Base-by-base conservation (phyloP, 139 green algal species). In the Chlamydomonas schloesseri region DNA sequence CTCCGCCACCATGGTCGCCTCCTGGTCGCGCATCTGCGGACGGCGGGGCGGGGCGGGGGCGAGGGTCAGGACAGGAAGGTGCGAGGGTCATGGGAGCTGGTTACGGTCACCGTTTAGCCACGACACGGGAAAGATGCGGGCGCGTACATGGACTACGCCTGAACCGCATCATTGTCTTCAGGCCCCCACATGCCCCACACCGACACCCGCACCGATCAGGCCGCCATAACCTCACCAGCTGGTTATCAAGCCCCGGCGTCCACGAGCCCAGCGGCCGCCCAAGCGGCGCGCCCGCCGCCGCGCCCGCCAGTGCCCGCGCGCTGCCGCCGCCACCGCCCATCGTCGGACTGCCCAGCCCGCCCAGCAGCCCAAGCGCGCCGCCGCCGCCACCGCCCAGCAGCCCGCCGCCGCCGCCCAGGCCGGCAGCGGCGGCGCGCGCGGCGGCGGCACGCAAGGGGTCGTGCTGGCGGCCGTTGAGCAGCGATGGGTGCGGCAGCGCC, bases 381-480 rank as follows among this genome's bases (percentile, higher is more conserved):
- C 55, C 60, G 55, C n/a, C 33, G 37, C 64, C 31, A 46, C 29
- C 8, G n/a, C 71, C 24, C 37, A 21, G 21, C 71, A 31, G 13
- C 28, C 31, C 31, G 31, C n/a, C 1, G 31, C n/a, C 1, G 28
- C 37, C 29, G 53, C 47, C 37, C 79, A 46, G 3, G 50, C 71
- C 68, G 47, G 77, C n/a, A n/a, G n/a, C 55, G 55, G 18, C 55
- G 55, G 18, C 55, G 55, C 55, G 55, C 87, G 57, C 87, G 60
- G 29, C 53, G 5, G 68, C 71, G 6, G 68, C 68, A 18, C 83
- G 67, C 28, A 71, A 50, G 26, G 82, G 37, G 46, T 76, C 69
- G 29, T 60, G 50, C 31, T 47, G 10, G 10, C 85, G 85, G 37
- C 85, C 85, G 85, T 86, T 86, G 68, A 89, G 85, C 36, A 76